A percentile compares a stretch with the other conserved stretches of the same genome.
Evolutionary conservation across 257 asterid species (phyloP).

Genomic region (Rhazya stricta): DNA sequence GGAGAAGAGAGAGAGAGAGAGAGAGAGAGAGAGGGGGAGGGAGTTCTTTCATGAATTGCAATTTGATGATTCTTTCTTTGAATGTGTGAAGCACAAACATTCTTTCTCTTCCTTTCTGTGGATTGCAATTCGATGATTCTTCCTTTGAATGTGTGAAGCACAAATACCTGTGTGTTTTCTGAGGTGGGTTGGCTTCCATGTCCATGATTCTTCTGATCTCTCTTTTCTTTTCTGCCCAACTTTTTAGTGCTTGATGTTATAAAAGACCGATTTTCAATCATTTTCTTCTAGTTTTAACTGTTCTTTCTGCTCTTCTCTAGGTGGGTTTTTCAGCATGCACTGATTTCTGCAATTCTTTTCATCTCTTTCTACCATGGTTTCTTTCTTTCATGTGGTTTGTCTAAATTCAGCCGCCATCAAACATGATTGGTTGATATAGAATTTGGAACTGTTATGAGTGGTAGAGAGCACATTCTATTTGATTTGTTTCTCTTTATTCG

Average conservation of each 20-base stretch:
- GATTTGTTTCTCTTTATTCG: neutral
- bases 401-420: neutral
- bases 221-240: neutral
- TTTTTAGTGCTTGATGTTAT: neutral
- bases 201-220: conserved; percentile 7
- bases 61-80: neutral
- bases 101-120: neutral
- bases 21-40: neutral
- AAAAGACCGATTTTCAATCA: neutral
- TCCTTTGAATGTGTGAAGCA: conserved; percentile 9
- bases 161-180: neutral
- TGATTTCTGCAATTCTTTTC: neutral
- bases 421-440: neutral
- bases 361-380: neutral
- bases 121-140: conserved; percentile 4
- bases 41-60: neutral
- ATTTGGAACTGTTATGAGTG: neutral
- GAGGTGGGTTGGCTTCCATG: conserved; percentile 11
- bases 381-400: neutral
- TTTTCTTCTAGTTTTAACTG: neutral
- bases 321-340: neutral
- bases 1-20: neutral
- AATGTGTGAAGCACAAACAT: conserved; percentile 10
- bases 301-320: neutral
- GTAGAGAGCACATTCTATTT: conserved; percentile 1